Base-by-base conservation (phyloP, 495 filamentous ascomycete genomes). In the Penicillium odoratum region DNA sequence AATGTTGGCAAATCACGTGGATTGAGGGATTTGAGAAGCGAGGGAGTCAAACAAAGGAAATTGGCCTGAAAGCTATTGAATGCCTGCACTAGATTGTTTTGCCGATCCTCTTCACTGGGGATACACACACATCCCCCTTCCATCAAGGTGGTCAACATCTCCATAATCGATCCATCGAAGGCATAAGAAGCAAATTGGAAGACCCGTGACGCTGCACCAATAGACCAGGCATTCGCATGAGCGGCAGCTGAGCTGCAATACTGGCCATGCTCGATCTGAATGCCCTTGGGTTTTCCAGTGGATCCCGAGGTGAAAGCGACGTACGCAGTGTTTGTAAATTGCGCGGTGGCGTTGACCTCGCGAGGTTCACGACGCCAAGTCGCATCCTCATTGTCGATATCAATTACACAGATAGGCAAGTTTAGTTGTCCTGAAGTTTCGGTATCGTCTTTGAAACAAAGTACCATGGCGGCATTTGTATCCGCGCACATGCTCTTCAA, bases 161-260 rank as follows among this genome's bases (percentile, higher is more conserved):
- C 75, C 7, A 69, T 67, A n/a, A 78, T 65, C 13, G 58, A 64
- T 0, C 69, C 69, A 53, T 80, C 78, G 42, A 78, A 79, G 2
- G 71, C 70, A 16, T 69, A 70, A 2, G 76, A 67, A 5, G 75
- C 71, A 59, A 80, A 81, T 55, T 81, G 75, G 7, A 81, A 55
- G 0, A 78, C 71, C 28, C 78, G 66, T 10, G 81, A 81, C 1
- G 67, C 58, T 0, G 69, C 59, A n/a, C 74, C 21, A 26, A 48
- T 48, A 5, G 4, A 21, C 6, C 6, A 6, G 69, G 75, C 70
- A 4, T 18, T 26, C 1, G 58, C 59, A 42, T 64, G 18, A 8
- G 21, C 21, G 2, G 4, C 45, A 16, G 50, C 56, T 3, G 53
- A 11, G 3, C 53, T 33, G 44, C 58, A 59, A 36, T 21, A 58